Conservation (phyloP, 1,284 basidiomycete species). For the Blastosporella zonata region DNA sequence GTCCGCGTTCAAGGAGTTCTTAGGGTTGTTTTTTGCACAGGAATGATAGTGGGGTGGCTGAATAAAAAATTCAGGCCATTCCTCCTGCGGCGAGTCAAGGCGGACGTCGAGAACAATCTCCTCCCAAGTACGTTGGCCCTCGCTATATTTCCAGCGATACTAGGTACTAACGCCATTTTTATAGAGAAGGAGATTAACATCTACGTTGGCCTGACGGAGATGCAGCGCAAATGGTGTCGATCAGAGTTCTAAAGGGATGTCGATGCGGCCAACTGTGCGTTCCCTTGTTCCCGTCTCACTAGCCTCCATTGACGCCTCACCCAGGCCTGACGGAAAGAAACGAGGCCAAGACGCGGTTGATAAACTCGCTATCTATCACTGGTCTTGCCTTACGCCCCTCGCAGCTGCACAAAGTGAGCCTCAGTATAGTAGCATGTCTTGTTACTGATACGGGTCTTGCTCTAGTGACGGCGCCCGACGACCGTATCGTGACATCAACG, state of each 20-base stretch:
- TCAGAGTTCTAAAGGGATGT: constrained; percentile 98
- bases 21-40: constrained; percentile 77
- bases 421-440: too few species aligned
- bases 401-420: constrained; percentile 77
- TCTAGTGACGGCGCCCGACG: constrained; percentile 80
- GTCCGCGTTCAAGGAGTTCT: constrained; percentile 88
- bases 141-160: not conserved
- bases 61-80: constrained; percentile 98
- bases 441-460: too few species aligned
- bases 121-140: constrained; percentile 69
- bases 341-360: constrained; percentile 95
- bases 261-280: constrained; percentile 90
- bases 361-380: too few species aligned
- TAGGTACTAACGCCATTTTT: constrained; percentile 8
- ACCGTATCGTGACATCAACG: constrained; percentile 96
- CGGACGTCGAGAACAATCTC: constrained; percentile 95
- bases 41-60: constrained; percentile 70
- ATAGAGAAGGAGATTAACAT: constrained; percentile 98
- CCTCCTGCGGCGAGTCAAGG: constrained; percentile 92
- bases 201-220: constrained; percentile 95
- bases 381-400: not conserved
- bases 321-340: constrained; percentile 90
- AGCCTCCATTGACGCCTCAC: not conserved
- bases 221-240: constrained; percentile 98
- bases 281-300: not conserved